Evolutionary conservation across 768 basidiomycete genomes (phyloP).

Genomic region (Hygrophorus pudorinus): DNA sequence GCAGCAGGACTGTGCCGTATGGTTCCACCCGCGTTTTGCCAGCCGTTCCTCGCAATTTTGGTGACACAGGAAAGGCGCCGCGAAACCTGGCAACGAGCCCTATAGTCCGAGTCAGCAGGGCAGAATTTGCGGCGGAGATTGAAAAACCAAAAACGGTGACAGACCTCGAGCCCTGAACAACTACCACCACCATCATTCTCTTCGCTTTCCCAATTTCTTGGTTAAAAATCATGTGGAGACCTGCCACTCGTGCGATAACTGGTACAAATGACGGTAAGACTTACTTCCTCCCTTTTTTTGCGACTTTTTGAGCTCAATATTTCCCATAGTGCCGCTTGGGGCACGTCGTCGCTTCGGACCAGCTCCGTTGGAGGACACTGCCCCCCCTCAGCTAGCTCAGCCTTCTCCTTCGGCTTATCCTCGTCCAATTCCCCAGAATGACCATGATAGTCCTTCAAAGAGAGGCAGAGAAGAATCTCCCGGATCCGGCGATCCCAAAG

Average conservation of each 20-base stretch:
- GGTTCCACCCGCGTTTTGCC: no score
- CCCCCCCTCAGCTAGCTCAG: slow-evolving; percentile 78
- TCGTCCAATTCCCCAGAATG: slow-evolving; percentile 42
- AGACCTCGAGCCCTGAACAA: background rate
- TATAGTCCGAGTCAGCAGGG: background rate
- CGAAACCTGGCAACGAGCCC: no score
- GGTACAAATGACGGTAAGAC: slow-evolving; percentile 85
- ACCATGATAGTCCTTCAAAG: slow-evolving; percentile 45
- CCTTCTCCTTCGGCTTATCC: slow-evolving; percentile 84
- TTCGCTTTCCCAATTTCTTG: slow-evolving; percentile 8
- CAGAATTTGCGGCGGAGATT: slow-evolving; percentile 22
- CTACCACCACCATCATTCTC: background rate
- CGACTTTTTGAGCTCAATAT: slow-evolving; percentile 8
- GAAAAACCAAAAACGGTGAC: slow-evolving; percentile 11
- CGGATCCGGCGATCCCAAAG: slow-evolving; percentile 49
- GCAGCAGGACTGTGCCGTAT: no score
- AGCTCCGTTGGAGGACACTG: slow-evolving; percentile 69
- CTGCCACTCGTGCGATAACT: slow-evolving; percentile 80
- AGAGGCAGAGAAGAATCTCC: slow-evolving; percentile 64
- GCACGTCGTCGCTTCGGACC: slow-evolving; percentile 88
- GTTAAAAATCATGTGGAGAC: slow-evolving; percentile 57
- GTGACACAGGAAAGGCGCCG: background rate
- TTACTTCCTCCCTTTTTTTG: slow-evolving; percentile 3
- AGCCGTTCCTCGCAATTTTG: no score
- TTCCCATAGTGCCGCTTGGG: slow-evolving; percentile 67